These are phyloP conservation scores for Ormosia emarginata DNA, from an alignment of 306 rosid genomes.

Conservation along the genomic window DNA sequence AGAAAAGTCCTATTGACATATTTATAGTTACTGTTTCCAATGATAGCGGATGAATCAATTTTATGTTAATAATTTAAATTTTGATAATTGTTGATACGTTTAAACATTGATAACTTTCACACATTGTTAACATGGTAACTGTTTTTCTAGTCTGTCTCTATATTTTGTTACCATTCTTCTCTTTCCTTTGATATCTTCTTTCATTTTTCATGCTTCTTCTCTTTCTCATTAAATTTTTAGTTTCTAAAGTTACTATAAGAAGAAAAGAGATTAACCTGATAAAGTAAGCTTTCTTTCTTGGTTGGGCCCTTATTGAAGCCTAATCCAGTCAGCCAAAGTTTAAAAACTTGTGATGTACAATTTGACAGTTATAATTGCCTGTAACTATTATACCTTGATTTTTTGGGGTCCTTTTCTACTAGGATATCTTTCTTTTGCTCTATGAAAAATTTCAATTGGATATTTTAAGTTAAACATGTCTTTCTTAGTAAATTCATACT, in stretches of 20 bases:
- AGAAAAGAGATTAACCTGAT: background rate
- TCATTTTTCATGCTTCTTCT: background rate
- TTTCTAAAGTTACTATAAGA: background rate
- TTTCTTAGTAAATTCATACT: no score
- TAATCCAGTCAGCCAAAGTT: background rate
- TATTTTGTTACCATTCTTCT: background rate
- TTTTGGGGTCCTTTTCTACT: background rate
- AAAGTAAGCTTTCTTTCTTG: background rate
- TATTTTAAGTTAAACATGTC: background rate
- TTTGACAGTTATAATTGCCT: background rate
- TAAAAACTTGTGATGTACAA: background rate
- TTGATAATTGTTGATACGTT: background rate
- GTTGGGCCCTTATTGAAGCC: background rate
- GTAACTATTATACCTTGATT: background rate
- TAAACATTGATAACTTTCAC: background rate
- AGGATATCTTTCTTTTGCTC: background rate
- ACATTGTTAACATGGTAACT: background rate
- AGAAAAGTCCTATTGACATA: background rate
- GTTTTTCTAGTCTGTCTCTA: background rate
- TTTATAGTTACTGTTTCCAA: background rate
- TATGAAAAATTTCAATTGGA: background rate
- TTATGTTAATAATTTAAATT: background rate
- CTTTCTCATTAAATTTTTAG: background rate
- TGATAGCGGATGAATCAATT: constrained; percentile 4
- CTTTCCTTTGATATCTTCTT: background rate